phyloP scores from a whole-genome alignment of 192 early-diverging fungal genomes.

The Geranomyces variabilis region DNA sequence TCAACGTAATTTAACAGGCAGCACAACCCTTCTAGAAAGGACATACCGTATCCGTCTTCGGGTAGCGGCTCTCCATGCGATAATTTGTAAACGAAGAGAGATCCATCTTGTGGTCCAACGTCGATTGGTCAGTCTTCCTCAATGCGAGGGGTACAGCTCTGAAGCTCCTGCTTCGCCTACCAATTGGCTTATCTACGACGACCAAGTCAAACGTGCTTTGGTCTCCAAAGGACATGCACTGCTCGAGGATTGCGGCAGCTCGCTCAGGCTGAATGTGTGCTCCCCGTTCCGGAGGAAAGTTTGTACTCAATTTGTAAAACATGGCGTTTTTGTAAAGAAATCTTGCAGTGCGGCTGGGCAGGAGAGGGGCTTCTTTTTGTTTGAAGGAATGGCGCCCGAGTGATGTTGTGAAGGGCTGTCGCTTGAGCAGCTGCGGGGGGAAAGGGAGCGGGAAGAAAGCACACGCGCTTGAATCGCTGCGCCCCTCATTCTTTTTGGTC shows the following conservation, averaged over 20 bases:
- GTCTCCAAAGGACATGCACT: constrained; percentile 8
- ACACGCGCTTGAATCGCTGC: no score
- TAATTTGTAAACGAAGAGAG: constrained; percentile 38
- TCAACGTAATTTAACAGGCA: neutral
- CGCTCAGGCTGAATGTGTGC: constrained; percentile 16
- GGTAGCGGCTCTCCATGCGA: constrained; percentile 27
- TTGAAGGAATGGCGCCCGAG: no score
- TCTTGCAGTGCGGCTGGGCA: no score
- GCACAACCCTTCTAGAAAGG: neutral
- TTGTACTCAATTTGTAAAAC: constrained; percentile 35
- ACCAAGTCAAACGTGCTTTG: constrained; percentile 35
- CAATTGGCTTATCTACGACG: constrained; percentile 41
- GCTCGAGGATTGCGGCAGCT: constrained; percentile 22
- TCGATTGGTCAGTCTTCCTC: no score
- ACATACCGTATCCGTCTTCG: constrained; percentile 40
- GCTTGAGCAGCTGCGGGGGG: no score
- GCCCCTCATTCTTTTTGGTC: no score
- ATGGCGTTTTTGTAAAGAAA: constrained; percentile 3
- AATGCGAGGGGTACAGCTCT: no score
- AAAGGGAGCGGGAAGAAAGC: no score
- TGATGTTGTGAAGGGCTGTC: no score
- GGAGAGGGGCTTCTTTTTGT: no score
- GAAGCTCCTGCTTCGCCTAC: constrained; percentile 30
- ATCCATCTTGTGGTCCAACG: constrained; percentile 31
- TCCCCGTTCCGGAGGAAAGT: constrained; percentile 31